A percentile compares a stretch with the other conserved stretches of the same genome.
These are phyloP conservation scores for Pecoramyces ruminantium DNA, from an alignment of 192 early-diverging fungal species.

Conservation along the genomic window DNA sequence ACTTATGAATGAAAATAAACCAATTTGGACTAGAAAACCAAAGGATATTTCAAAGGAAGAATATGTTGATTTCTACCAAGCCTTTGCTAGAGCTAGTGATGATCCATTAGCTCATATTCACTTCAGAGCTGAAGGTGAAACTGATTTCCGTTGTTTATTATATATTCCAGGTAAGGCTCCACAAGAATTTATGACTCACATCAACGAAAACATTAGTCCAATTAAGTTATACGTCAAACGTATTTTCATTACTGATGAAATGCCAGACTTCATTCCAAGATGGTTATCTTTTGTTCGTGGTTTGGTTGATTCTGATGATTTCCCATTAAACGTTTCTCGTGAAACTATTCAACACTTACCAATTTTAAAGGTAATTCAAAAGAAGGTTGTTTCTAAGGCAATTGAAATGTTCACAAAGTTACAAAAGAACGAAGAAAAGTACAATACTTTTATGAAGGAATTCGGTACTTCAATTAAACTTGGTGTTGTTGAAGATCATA, in stretches of 20 bases:
- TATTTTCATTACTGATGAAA: conserved; percentile 92
- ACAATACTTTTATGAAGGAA: conserved; percentile 3
- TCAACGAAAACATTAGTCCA: neutral
- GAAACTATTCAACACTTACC: conserved; percentile 88
- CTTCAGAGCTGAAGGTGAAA: conserved; percentile 85
- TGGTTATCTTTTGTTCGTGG: conserved; percentile 88
- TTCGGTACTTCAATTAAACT: conserved; percentile 56
- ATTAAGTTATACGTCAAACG: conserved; percentile 89
- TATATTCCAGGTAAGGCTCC: neutral
- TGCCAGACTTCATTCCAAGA: conserved; percentile 63
- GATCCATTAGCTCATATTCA: conserved; percentile 71
- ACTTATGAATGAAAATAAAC: conserved; percentile 77
- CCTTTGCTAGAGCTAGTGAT: neutral
- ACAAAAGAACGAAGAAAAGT: conserved; percentile 22
- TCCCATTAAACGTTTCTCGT: conserved; percentile 94
- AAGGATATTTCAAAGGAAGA: neutral
- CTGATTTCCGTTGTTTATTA: conserved; percentile 76
- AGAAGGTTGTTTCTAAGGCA: conserved; percentile 74
- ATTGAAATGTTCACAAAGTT: conserved; percentile 69
- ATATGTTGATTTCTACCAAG: neutral
- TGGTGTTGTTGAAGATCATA: conserved; percentile 71
- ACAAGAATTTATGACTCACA: neutral
- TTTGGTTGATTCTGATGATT: conserved; percentile 87
- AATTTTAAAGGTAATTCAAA: conserved; percentile 62
- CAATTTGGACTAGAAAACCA: conserved; percentile 26